These are phyloP conservation scores for Fusarium foetens DNA, from an alignment of 2,329 filamentous ascomycete species.

Conservation along the genomic window DNA sequence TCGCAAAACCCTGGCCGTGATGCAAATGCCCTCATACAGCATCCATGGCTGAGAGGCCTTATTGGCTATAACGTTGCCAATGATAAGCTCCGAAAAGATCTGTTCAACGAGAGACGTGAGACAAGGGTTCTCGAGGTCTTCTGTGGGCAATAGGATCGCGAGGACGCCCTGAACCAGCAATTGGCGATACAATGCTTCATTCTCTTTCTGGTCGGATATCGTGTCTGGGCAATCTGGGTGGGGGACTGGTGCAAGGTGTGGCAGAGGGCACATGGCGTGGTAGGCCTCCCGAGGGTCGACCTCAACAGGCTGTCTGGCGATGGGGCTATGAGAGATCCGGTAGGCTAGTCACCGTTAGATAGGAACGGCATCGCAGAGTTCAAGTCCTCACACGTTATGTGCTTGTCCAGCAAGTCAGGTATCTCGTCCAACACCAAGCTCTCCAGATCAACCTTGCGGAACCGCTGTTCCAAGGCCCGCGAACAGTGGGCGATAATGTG, in stretches of 20 bases:
- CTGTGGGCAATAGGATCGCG: slow-evolving; percentile 86
- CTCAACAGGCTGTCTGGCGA: slow-evolving; percentile 67
- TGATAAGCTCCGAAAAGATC: slow-evolving; percentile 88
- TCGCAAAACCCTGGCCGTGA: slow-evolving; percentile 62
- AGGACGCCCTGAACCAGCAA: slow-evolving; percentile 85
- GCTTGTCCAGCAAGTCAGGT: slow-evolving; percentile 80
- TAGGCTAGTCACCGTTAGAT: slow-evolving; percentile 67
- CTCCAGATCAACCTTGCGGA: slow-evolving; percentile 85
- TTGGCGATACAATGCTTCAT: slow-evolving; percentile 86
- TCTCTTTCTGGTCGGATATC: slow-evolving; percentile 72
- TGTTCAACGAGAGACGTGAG: slow-evolving; percentile 85
- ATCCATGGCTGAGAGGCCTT: slow-evolving; percentile 90
- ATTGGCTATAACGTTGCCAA: slow-evolving; percentile 82
- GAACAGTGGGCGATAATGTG: slow-evolving; percentile 94
- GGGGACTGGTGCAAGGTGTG: slow-evolving; percentile 82
- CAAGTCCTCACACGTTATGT: slow-evolving; percentile 75
- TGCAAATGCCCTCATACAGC: slow-evolving; percentile 84
- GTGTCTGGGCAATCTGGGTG: slow-evolving; percentile 61
- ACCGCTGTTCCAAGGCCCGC: slow-evolving; percentile 83
- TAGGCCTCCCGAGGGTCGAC: slow-evolving; percentile 76
- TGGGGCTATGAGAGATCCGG: slow-evolving; percentile 71
- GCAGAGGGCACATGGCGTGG: slow-evolving; percentile 84
- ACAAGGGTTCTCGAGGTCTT: slow-evolving; percentile 90
- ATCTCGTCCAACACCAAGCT: slow-evolving; percentile 87
- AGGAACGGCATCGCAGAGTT: neutral